phyloP scores from a whole-genome alignment of 129 eudicot species.

The Chrysanthemum seticuspe region DNA sequence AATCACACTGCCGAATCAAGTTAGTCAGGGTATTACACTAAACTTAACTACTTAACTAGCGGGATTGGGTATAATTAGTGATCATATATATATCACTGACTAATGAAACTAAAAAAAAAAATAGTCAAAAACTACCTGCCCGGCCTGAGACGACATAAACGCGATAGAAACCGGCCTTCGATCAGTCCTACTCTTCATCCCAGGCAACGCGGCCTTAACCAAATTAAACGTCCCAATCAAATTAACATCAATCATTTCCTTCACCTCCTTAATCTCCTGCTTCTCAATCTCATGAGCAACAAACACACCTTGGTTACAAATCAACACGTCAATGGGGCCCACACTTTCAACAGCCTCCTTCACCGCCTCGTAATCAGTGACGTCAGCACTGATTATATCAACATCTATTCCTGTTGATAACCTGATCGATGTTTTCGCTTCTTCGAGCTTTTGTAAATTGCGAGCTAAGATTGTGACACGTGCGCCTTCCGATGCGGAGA shows the following conservation, averaged over 20 bases:
- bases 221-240: conserved; percentile 68
- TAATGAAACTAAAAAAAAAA: conserved; percentile 7
- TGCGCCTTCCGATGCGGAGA: conserved; percentile 59
- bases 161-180: conserved; percentile 65
- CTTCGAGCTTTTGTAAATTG: conserved; percentile 43
- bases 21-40: too few species aligned
- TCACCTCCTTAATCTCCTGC: conserved; percentile 52
- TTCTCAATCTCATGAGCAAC: conserved; percentile 54
- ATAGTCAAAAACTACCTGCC: conserved; percentile 48
- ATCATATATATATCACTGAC: too few species aligned
- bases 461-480: conserved; percentile 71
- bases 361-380: conserved; percentile 52
- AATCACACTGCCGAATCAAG: too few species aligned
- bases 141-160: conserved; percentile 73
- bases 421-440: conserved; percentile 54
- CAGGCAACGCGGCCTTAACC: conserved; percentile 73
- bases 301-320: conserved; percentile 73
- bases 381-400: conserved; percentile 53
- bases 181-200: conserved; percentile 56
- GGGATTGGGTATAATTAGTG: too few species aligned
- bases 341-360: conserved; percentile 47
- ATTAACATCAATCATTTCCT: conserved; percentile 67
- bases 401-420: conserved; percentile 69
- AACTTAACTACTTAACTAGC: too few species aligned
- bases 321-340: conserved; percentile 64